phyloP scores from a whole-genome alignment of 192 early-diverging fungal genomes.

The Jimgerdemannia flammicorona region DNA sequence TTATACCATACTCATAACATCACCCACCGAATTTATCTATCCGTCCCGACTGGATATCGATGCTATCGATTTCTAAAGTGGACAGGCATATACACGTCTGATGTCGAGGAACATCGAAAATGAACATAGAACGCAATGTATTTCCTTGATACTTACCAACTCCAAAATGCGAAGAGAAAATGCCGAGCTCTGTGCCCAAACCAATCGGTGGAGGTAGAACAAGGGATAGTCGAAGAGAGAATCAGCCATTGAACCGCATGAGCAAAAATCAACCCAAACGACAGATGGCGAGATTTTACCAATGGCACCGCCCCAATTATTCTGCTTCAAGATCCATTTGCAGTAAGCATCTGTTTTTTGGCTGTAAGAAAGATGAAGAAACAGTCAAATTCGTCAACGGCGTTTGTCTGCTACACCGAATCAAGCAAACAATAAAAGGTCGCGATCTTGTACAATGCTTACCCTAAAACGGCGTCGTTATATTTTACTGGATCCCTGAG shows the following conservation, averaged over 20 bases:
- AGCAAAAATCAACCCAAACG: too few relatives aligned
- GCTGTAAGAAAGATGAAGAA: neutral
- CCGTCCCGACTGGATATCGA: conserved; percentile 67
- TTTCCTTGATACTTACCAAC: conserved; percentile 31
- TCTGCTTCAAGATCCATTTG: conserved; percentile 58
- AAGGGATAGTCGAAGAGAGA: neutral
- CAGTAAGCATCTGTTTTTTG: conserved; percentile 45
- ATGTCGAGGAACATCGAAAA: too few relatives aligned
- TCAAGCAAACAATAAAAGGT: neutral
- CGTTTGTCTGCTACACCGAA: neutral
- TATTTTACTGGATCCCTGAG: conserved; percentile 48
- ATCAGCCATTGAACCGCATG: too few relatives aligned
- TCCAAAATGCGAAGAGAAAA: conserved; percentile 65
- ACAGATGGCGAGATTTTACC: conserved; percentile 25
- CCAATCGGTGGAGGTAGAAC: neutral
- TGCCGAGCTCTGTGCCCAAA: conserved; percentile 54
- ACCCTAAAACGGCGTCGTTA: conserved; percentile 63
- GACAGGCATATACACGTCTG: neutral
- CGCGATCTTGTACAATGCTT: neutral
- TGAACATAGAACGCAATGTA: too few relatives aligned
- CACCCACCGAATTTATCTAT: conserved; percentile 70
- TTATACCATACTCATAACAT: neutral
- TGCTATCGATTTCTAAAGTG: conserved; percentile 63
- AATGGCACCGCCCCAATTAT: conserved; percentile 84
- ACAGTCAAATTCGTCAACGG: neutral